phyloP scores from a whole-genome alignment of 2,329 filamentous ascomycete genomes.

The Fusarium sp. region DNA sequence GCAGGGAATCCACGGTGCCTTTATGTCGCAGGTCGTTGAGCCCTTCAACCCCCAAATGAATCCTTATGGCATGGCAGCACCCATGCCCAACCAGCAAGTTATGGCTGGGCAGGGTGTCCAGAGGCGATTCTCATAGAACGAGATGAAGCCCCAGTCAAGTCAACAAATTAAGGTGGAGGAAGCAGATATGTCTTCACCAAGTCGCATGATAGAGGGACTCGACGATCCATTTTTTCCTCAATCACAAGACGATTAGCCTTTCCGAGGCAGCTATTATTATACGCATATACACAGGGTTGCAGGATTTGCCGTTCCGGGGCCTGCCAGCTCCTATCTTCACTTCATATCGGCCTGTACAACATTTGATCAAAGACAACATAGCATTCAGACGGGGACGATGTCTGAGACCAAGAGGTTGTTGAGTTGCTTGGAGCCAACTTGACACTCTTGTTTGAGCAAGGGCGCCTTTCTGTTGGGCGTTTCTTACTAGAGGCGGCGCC shows the following conservation, averaged over 20 bases:
- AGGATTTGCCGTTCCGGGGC: conserved; percentile 28
- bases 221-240: conserved; percentile 44
- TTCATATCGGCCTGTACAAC: conserved; percentile 49
- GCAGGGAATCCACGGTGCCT: conserved; percentile 72
- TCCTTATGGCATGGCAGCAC: conserved; percentile 68
- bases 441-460: conserved; percentile 31
- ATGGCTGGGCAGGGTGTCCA: conserved; percentile 68
- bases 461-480: conserved; percentile 15
- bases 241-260: conserved; percentile 18
- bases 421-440: conserved; percentile 20
- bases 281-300: conserved; percentile 41
- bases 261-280: conserved; percentile 35
- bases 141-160: conserved; percentile 19
- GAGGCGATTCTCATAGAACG: conserved; percentile 67
- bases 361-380: conserved; percentile 44
- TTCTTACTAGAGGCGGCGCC: conserved; percentile 23
- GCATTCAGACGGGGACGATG: conserved; percentile 37
- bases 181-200: conserved; percentile 16
- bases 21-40: conserved; percentile 68
- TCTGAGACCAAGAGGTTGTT: conserved; percentile 38
- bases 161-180: conserved; percentile 18
- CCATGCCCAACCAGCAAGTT: conserved; percentile 65
- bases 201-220: conserved; percentile 21
- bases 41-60: conserved; percentile 68
- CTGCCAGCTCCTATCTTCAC: conserved; percentile 34